A percentile compares a stretch with the other conserved stretches of the same genome.
Evolutionary conservation across 208 protist genomes (phyloP).

Genomic region (Angomonas deanei): DNA sequence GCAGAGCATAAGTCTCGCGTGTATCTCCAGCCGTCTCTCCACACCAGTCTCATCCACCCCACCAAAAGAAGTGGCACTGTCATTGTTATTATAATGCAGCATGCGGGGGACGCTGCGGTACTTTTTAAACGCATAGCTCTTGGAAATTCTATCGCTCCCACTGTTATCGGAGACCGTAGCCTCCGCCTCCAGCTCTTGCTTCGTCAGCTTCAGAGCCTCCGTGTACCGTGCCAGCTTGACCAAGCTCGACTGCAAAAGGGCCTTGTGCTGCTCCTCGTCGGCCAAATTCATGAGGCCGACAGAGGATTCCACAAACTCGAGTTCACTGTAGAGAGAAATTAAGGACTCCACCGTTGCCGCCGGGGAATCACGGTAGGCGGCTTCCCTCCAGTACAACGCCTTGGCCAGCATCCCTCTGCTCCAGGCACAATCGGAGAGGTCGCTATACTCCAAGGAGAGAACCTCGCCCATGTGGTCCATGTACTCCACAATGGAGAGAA

Average conservation of each 20-base stretch:
- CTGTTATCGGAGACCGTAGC: not conserved
- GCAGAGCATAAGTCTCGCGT: slow-evolving; percentile 60
- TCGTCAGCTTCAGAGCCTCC: slow-evolving; percentile 57
- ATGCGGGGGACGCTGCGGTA: slow-evolving; percentile 30
- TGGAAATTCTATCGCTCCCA: not conserved
- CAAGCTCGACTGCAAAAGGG: slow-evolving; percentile 73
- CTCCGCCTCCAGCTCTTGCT: slow-evolving; percentile 62
- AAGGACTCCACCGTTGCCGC: slow-evolving; percentile 64
- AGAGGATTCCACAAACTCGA: slow-evolving; percentile 73
- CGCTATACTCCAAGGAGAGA: slow-evolving; percentile 50
- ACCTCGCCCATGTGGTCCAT: slow-evolving; percentile 81
- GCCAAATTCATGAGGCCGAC: slow-evolving; percentile 71
- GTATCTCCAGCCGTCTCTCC: slow-evolving; percentile 38
- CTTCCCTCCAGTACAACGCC: slow-evolving; percentile 83
- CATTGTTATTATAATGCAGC: slow-evolving; percentile 35
- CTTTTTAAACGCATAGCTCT: not conserved
- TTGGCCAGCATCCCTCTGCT: slow-evolving; percentile 84
- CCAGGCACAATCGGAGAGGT: slow-evolving; percentile 78
- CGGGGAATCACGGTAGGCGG: slow-evolving; percentile 71
- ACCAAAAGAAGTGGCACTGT: slow-evolving; percentile 33
- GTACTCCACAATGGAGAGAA: slow-evolving; percentile 78
- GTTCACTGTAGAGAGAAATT: slow-evolving; percentile 73
- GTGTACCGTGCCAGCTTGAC: slow-evolving; percentile 76
- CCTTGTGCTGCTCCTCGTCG: slow-evolving; percentile 47
- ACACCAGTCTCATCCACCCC: slow-evolving; percentile 26